Evolutionary conservation across 2,329 filamentous ascomycete species (phyloP), one percentile per base, ranked within the genome.

Genomic region (Alternaria sp.): DNA sequence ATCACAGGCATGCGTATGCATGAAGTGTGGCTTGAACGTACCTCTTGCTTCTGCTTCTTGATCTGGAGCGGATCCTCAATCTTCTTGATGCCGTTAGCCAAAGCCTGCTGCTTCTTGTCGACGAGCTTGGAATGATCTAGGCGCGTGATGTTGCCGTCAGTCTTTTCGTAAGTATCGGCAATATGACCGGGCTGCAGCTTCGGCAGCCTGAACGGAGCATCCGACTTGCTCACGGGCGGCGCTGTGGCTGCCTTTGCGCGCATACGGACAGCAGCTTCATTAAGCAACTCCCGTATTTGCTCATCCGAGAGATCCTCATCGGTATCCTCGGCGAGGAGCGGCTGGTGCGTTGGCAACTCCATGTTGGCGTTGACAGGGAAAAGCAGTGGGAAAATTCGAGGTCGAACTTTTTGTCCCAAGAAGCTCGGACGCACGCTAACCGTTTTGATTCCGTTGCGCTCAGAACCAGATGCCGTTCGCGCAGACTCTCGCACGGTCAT

Each of bases 271-370:
- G 90, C 87, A 57, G 89, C 89, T 77, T 89, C 84, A 54, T 83
- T 82, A 52, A 92, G 83, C 57, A 92, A 81, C 72, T 85, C 80
- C 54, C 87, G 84, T 51, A 91, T 85, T 56, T 90, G 85, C 65
- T 87, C 84, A 73, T 91, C 88, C 38, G 84, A 86, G 62, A 90
- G 78, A 54, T 84, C 82, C 53, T 83, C 80, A 66, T 78, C 77
- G 60, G 70, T 72, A 59, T 76, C 74, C 65, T 75, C 69, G 51
- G 70, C 72, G 48, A 67, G 57, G 57, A 70, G 66, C 65, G 65
- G 66, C 60, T 75, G 74, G 70, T 78, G 75, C 68, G 74, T 67
- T 75, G 74, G 73, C 74, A 75, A 49, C 61, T 74, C 75, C 74
- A 78, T 78, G 66, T 72, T 74, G 72, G 63, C 66, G 69, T 68